Percentiles rank a stretch among this genome's conserved stretches.
Conservation (phyloP, 2,329 filamentous ascomycete genomes). For the Botryosphaeria dothidea region DNA sequence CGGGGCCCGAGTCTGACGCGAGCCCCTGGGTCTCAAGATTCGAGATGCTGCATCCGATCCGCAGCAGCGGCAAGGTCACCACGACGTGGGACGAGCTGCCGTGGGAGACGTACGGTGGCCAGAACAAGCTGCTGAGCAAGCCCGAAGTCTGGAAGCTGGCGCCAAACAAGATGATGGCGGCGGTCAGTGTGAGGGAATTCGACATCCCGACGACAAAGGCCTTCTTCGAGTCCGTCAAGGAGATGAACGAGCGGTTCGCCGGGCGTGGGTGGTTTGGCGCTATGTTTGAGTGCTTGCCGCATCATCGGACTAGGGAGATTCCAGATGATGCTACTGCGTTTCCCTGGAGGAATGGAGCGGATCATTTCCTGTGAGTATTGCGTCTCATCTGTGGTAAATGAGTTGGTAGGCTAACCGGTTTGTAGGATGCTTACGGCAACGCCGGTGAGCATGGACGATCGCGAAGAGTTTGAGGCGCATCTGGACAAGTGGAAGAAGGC, state of each 20-base stretch:
- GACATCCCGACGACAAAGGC: conserved; percentile 1
- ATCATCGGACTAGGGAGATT: conserved; percentile 6
- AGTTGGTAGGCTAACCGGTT: not conserved
- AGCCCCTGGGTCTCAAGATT: not conserved
- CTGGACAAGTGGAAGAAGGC: conserved; percentile 24
- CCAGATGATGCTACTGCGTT: not conserved
- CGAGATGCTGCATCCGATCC: not conserved
- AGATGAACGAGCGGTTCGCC: conserved; percentile 6
- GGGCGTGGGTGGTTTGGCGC: conserved; percentile 7
- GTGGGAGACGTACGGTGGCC: conserved; percentile 5
- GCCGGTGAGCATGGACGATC: not conserved
- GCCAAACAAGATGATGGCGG: conserved; percentile 12
- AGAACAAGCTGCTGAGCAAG: conserved; percentile 10
- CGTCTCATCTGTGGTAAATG: not conserved
- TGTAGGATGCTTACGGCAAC: conserved; percentile 1
- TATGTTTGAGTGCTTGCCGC: conserved; percentile 6
- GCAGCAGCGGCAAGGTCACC: not conserved
- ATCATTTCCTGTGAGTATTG: not conserved
- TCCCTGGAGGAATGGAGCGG: not conserved
- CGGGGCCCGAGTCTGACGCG: not conserved
- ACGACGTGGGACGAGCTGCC: conserved; percentile 6
- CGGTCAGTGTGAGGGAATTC: conserved; percentile 1
- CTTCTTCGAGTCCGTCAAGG: conserved; percentile 10
- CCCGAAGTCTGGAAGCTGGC: conserved; percentile 10
- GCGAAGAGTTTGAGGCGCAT: not conserved